phyloP scores from a whole-genome alignment of 805 yeast genomes.

The Metschnikowia koreensis region DNA sequence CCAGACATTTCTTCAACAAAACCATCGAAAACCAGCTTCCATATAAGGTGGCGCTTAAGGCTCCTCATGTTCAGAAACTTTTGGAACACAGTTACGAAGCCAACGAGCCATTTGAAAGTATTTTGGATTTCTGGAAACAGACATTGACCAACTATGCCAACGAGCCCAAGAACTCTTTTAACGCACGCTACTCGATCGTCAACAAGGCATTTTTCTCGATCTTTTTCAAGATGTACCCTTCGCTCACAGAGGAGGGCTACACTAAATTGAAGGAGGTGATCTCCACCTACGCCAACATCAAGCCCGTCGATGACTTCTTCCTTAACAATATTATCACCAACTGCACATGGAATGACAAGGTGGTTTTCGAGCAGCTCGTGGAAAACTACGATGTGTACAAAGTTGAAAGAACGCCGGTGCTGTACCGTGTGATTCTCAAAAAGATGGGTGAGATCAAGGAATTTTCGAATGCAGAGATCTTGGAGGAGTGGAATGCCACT shows the following conservation, averaged over 20 bases:
- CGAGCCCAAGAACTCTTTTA: conserved; percentile 44
- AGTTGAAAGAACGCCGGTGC: conserved; percentile 62
- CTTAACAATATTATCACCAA: conserved; percentile 72
- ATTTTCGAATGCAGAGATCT: conserved; percentile 49
- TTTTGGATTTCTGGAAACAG: conserved; percentile 60
- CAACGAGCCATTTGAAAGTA: conserved; percentile 55
- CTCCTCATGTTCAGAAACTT: conserved; percentile 66
- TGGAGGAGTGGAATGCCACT: conserved; percentile 54
- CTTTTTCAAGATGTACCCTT: conserved; percentile 60
- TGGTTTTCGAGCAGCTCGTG: conserved; percentile 62
- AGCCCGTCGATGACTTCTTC: conserved; percentile 74
- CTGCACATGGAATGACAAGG: conserved; percentile 64
- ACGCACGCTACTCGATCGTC: conserved; percentile 69
- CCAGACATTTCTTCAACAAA: conserved; percentile 71
- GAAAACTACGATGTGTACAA: conserved; percentile 57
- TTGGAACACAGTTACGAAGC: conserved; percentile 58
- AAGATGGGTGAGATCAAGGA: conserved; percentile 65
- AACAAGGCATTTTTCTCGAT: conserved; percentile 67
- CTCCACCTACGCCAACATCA: conserved; percentile 51
- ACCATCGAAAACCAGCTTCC: conserved; percentile 72
- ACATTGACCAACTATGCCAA: conserved; percentile 52
- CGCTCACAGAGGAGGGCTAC: conserved; percentile 54
- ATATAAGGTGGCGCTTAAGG: conserved; percentile 66
- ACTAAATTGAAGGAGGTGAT: conserved; percentile 56
- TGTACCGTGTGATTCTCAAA: conserved; percentile 70